These are phyloP conservation scores for Didymella segeticola DNA, from an alignment of 2,329 filamentous ascomycete species.

Conservation along the genomic window DNA sequence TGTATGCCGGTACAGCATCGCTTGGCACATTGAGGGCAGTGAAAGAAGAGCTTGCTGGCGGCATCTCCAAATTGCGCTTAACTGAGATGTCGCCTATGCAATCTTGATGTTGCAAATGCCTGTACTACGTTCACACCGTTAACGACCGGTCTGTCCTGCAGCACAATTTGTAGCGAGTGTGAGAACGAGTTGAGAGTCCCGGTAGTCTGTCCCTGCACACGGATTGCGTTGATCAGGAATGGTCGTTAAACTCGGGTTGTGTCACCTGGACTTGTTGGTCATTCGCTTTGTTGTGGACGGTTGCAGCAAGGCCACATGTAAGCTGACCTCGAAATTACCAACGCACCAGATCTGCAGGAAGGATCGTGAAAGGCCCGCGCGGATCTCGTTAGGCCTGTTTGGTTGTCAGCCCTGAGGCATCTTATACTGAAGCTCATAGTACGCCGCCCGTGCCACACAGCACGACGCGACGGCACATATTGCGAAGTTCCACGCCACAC, in stretches of 20 bases:
- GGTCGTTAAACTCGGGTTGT: constrained; percentile 42
- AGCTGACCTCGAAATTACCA: constrained; percentile 46
- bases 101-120: constrained; percentile 18
- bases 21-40: constrained; percentile 49
- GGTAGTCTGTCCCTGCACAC: constrained; percentile 9
- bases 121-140: constrained; percentile 16
- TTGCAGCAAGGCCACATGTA: constrained; percentile 46
- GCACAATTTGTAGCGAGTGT: constrained; percentile 17
- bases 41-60: constrained; percentile 50
- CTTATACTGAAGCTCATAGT: constrained; percentile 19
- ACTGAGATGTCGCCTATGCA: constrained; percentile 13
- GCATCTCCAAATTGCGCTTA: constrained; percentile 35
- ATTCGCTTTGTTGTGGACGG: constrained; percentile 45
- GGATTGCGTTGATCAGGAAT: constrained; percentile 22
- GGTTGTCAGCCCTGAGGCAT: constrained; percentile 32
- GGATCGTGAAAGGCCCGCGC: constrained; percentile 40
- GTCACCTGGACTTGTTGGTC: constrained; percentile 43
- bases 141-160: constrained; percentile 17
- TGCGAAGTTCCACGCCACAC: constrained; percentile 3
- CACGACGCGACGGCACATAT: constrained; percentile 2
- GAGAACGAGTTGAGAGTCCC: constrained; percentile 14
- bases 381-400: constrained; percentile 39
- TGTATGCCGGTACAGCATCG: constrained; percentile 49
- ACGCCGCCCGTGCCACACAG: constrained; percentile 3
- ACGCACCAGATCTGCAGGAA: constrained; percentile 42